These are phyloP conservation scores for Cryptococcus hybrid DNA, from an alignment of 1,284 basidiomycete genomes.

Conservation along the genomic window DNA sequence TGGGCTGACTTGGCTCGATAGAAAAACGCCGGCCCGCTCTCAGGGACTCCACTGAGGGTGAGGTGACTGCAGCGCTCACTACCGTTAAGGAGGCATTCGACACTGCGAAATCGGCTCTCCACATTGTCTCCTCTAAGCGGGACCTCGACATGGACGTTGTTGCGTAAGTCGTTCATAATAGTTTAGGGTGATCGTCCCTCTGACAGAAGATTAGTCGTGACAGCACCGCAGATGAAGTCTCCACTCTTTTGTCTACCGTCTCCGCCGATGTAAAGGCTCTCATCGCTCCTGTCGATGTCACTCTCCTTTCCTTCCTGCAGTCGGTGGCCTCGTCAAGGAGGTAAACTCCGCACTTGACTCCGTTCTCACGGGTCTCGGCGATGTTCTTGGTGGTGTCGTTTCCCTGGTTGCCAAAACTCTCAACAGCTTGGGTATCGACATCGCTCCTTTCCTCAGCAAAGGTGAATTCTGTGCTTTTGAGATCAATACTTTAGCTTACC, in stretches of 20 bases:
- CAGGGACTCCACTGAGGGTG: background rate
- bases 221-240: background rate
- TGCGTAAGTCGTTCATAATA: background rate
- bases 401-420: background rate
- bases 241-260: background rate
- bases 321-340: background rate
- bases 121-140: background rate
- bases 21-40: too few relatives aligned
- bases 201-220: background rate
- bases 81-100: background rate
- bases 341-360: background rate
- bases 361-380: background rate
- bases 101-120: background rate
- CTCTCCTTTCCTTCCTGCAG: background rate
- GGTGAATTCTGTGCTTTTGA: background rate
- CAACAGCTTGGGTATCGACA: background rate
- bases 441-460: background rate
- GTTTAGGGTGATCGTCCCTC: background rate
- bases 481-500: too few relatives aligned
- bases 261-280: background rate
- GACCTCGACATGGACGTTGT: background rate
- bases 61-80: background rate
- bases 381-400: conserved; percentile 1
- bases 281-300: background rate
- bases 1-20: too few relatives aligned